Conservation (phyloP, 108 stramenopile species). For the Hondaea fermentalgiana region DNA sequence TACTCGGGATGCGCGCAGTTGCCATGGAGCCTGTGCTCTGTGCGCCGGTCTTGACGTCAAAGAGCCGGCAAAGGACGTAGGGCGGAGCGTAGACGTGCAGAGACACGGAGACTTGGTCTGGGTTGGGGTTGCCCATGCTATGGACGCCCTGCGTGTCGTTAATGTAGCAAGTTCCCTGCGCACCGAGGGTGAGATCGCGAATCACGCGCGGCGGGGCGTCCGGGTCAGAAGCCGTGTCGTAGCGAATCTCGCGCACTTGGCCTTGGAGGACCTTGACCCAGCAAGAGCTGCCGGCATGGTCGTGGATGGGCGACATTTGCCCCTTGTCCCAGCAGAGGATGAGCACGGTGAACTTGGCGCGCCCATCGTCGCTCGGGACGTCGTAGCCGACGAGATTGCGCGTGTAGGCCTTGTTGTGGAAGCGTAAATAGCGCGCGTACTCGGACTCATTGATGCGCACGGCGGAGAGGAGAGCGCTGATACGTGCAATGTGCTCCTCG, state of each 20-base stretch:
- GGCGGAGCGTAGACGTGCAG: slow-evolving; percentile 17
- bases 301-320: background rate
- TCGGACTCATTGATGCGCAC: background rate
- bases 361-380: background rate
- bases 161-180: background rate
- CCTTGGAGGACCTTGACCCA: slow-evolving; percentile 14
- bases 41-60: background rate
- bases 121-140: background rate
- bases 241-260: background rate
- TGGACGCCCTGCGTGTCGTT: slow-evolving; percentile 12
- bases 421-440: background rate
- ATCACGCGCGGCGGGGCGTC: background rate
- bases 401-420: background rate
- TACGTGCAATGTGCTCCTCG: background rate
- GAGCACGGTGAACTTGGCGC: slow-evolving; percentile 1
- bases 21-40: background rate
- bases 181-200: background rate
- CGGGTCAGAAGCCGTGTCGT: background rate
- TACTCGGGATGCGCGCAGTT: background rate
- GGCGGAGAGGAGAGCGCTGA: background rate
- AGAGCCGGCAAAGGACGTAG: background rate
- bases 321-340: slow-evolving; percentile 12
- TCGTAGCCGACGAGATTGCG: slow-evolving; percentile 19
- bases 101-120: background rate
- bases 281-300: slow-evolving; percentile 13